A percentile compares a stretch with the other conserved stretches of the same genome.
phyloP scores from a whole-genome alignment of 2,329 filamentous ascomycete species.

The Thielaviopsis cerberus region DNA sequence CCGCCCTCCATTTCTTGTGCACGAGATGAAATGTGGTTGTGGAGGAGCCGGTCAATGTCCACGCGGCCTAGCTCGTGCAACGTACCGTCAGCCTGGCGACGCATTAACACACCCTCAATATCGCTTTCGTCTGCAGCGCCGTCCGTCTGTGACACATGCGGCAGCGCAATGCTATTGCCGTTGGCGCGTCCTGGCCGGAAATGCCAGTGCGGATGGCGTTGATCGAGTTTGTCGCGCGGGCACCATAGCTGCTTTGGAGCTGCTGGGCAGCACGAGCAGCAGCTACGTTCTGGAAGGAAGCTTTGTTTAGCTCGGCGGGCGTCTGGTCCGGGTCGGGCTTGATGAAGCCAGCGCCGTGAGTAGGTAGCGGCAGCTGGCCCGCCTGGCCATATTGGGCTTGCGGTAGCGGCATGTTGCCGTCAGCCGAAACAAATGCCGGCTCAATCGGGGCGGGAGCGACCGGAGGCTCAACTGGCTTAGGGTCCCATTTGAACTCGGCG shows the following conservation, averaged over 20 bases:
- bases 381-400: slow-evolving; percentile 17
- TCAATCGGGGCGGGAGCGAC: slow-evolving; percentile 14
- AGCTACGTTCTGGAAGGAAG: slow-evolving; percentile 22
- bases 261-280: slow-evolving; percentile 37
- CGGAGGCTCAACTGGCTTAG: slow-evolving; percentile 41
- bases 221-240: slow-evolving; percentile 46
- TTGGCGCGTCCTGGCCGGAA: slow-evolving; percentile 20
- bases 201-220: slow-evolving; percentile 36
- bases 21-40: slow-evolving; percentile 45
- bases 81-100: slow-evolving; percentile 34
- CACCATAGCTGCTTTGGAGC: slow-evolving; percentile 41
- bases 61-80: slow-evolving; percentile 37
- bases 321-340: slow-evolving; percentile 9
- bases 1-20: slow-evolving; percentile 55
- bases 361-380: slow-evolving; percentile 13
- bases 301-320: slow-evolving; percentile 5
- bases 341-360: slow-evolving; percentile 1
- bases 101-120: slow-evolving; percentile 40
- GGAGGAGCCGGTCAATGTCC: slow-evolving; percentile 51
- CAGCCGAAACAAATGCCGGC: slow-evolving; percentile 11
- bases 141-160: slow-evolving; percentile 43
- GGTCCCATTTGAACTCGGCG: slow-evolving; percentile 89
- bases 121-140: slow-evolving; percentile 42
- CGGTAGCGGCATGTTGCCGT: slow-evolving; percentile 17
- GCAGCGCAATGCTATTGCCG: slow-evolving; percentile 17